Conservation (phyloP, 495 filamentous ascomycete genomes). For the Echria macrotheca region DNA sequence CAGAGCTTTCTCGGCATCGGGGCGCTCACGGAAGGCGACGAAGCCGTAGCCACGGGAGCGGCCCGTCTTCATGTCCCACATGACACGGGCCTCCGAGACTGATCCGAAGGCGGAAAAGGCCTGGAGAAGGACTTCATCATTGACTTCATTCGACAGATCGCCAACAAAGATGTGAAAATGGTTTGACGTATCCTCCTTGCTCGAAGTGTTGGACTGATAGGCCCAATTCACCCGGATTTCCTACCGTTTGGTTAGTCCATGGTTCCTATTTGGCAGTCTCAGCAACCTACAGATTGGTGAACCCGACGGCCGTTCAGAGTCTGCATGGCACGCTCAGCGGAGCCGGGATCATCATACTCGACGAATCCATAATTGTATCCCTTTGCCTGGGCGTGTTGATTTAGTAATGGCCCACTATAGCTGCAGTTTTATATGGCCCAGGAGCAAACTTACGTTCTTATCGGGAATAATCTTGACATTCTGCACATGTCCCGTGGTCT, state of each 20-base stretch:
- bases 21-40: conserved; percentile 92
- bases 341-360: conserved; percentile 95
- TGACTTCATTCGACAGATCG: conserved; percentile 97
- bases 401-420: neutral
- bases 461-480: conserved; percentile 99
- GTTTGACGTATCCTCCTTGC: conserved; percentile 96
- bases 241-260: conserved; percentile 42
- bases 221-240: conserved; percentile 99
- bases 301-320: conserved; percentile 93
- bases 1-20: conserved; percentile 91
- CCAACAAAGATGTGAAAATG: conserved; percentile 99
- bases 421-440: neutral
- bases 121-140: conserved; percentile 90
- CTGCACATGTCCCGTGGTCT: conserved; percentile 96
- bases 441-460: conserved; percentile 71
- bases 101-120: conserved; percentile 96
- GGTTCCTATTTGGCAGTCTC: neutral
- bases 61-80: conserved; percentile 99
- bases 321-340: conserved; percentile 93
- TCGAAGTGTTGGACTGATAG: conserved; percentile 90
- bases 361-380: conserved; percentile 99
- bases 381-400: conserved; percentile 56
- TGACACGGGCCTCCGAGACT: conserved; percentile 97
- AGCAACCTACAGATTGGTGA: conserved; percentile 75
- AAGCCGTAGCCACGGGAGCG: conserved; percentile 97